phyloP scores from a whole-genome alignment of 345 rosid species.

The Murraya koenigii region DNA sequence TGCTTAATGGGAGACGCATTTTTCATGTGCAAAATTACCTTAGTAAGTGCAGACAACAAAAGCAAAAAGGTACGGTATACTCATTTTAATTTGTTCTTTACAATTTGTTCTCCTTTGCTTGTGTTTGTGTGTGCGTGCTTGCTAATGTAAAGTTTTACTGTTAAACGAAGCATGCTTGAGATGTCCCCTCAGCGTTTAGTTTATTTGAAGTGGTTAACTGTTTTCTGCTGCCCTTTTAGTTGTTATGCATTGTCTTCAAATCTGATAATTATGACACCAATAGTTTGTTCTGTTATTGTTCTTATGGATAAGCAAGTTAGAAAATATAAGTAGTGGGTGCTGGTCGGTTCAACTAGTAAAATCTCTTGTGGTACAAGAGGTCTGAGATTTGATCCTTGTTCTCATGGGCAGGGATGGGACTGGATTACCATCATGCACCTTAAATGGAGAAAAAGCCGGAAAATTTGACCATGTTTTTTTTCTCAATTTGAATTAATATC shows the following conservation, averaged over 20 bases:
- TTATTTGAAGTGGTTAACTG: background rate
- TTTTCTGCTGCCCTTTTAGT: background rate
- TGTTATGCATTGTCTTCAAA: background rate
- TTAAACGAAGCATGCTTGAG: background rate
- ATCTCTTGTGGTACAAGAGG: too few relatives aligned
- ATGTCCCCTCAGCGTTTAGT: background rate
- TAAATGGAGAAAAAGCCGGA: background rate
- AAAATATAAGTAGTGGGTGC: background rate
- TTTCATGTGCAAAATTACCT: slow-evolving; percentile 57
- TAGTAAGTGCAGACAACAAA: slow-evolving; percentile 35
- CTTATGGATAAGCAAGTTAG: background rate
- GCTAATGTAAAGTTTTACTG: background rate
- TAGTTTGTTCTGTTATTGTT: background rate
- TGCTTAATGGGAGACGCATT: slow-evolving; percentile 58
- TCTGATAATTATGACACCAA: background rate
- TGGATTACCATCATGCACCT: too few relatives aligned
- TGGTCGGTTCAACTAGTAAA: background rate
- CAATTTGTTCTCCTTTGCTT: background rate
- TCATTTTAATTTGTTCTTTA: background rate
- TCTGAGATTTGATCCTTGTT: too few relatives aligned
- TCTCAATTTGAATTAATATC: too few relatives aligned
- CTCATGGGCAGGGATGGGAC: too few relatives aligned
- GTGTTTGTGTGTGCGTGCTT: background rate
- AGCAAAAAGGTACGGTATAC: slow-evolving; percentile 51
- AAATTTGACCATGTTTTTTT: background rate